Evolutionary conservation across 768 basidiomycete species (phyloP), one percentile per base, ranked within the genome.

Genomic region (Boletus vinaceobasis): DNA sequence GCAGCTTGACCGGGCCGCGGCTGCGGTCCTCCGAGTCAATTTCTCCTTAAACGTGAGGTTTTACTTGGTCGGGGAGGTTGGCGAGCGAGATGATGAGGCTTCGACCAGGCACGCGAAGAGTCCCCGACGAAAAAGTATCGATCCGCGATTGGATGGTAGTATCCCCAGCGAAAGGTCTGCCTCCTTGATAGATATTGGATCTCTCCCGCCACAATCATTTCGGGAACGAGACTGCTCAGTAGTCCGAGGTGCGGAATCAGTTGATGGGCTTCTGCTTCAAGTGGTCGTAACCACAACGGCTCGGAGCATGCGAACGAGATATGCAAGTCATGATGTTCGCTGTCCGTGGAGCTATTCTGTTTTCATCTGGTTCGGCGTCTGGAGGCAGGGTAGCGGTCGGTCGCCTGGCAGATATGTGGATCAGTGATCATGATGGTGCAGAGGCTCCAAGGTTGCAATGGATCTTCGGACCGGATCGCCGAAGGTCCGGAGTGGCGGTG

Each of bases 401-500:
- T 27, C 13, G n/a, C 11, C 14, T 15, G 15, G 13, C 23, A 10
- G 13, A 29, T 39, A 26, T 21, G 17, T 31, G n/a, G 33, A 39
- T 26, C 23, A 23, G 11, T 5, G 31, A 36, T 33, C 51, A 44
- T 45, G 43, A 55, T 55, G 40, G 27, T 43, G 7, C n/a, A 5
- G 21, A 5, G 8, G 17, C 10, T 45, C 15, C 17, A 17, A 27
- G 7, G 37, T n/a, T 38, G 21, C 3, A 19, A 23, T 6, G 10
- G 33, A 19, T 27, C 43, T 2, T 13, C 62, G 62, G 61, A 45
- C 49, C 54, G 59, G 39, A 43, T 52, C 15, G 17, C 43, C 36
- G 17, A 15, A 11, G 8, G 48, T 10, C 10, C n/a, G 4, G 6
- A 46, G 62, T 64, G 61, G 61, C 58, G 36, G 52, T 66, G 61